phyloP scores from a whole-genome alignment of 2,329 filamentous ascomycete species.

The Botrytis sinoallii region DNA sequence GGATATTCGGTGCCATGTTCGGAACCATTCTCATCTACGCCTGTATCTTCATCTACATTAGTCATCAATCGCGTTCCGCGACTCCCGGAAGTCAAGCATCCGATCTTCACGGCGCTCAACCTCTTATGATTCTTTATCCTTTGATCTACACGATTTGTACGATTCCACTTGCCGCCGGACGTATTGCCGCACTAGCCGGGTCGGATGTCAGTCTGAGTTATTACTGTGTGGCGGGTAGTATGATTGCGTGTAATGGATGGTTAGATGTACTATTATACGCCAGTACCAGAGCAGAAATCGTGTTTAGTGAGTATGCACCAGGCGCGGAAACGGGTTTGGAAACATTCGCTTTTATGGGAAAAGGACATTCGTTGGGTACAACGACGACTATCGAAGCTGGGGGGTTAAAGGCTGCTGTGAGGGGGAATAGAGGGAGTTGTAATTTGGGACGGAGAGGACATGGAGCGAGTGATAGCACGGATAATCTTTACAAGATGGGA shows the following conservation, averaged over 20 bases:
- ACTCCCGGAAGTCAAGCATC: neutral
- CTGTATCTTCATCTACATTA: slow-evolving; percentile 34
- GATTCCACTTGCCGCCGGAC: slow-evolving; percentile 60
- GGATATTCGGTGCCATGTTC: slow-evolving; percentile 56
- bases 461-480: slow-evolving; percentile 23
- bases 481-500: slow-evolving; percentile 30
- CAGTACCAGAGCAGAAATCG: slow-evolving; percentile 50
- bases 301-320: slow-evolving; percentile 46
- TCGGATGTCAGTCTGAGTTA: slow-evolving; percentile 49
- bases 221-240: slow-evolving; percentile 57
- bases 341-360: slow-evolving; percentile 45
- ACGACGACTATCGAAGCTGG: slow-evolving; percentile 23
- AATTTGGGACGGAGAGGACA: neutral
- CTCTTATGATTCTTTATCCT: slow-evolving; percentile 64
- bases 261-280: slow-evolving; percentile 54
- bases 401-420: slow-evolving; percentile 14
- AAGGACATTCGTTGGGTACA: slow-evolving; percentile 23
- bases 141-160: slow-evolving; percentile 69
- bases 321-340: slow-evolving; percentile 48
- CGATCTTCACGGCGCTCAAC: slow-evolving; percentile 28
- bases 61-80: slow-evolving; percentile 10
- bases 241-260: slow-evolving; percentile 56
- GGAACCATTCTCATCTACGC: slow-evolving; percentile 49
- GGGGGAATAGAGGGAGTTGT: slow-evolving; percentile 4
- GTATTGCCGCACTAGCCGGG: slow-evolving; percentile 61